A percentile compares a stretch with the other conserved stretches of the same genome.
These are phyloP conservation scores for Pestalotiopsis fici DNA, from an alignment of 2,329 filamentous ascomycete genomes.

Conservation along the genomic window DNA sequence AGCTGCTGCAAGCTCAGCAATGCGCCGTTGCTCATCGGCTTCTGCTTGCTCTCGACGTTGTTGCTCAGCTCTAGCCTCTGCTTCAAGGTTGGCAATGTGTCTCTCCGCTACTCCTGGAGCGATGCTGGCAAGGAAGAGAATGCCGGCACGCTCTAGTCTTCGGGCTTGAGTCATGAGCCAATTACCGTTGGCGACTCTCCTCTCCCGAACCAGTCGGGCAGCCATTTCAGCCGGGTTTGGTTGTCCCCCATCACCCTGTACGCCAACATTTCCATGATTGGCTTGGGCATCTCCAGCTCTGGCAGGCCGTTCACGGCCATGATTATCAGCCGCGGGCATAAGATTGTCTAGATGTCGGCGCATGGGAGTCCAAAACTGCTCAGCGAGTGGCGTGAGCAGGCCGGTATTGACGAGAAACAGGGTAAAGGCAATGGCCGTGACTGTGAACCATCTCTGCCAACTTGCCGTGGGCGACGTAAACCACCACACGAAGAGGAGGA, in stretches of 20 bases:
- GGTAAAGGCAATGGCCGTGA: slow-evolving; percentile 53
- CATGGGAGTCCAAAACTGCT: slow-evolving; percentile 57
- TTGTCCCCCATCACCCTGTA: slow-evolving; percentile 24
- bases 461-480: slow-evolving; percentile 60
- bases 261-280: slow-evolving; percentile 22
- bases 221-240: slow-evolving; percentile 51
- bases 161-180: slow-evolving; percentile 53
- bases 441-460: slow-evolving; percentile 60
- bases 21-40: background rate
- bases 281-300: slow-evolving; percentile 29
- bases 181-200: slow-evolving; percentile 43
- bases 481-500: slow-evolving; percentile 64
- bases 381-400: slow-evolving; percentile 54
- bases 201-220: slow-evolving; percentile 52
- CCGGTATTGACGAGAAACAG: slow-evolving; percentile 64
- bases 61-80: slow-evolving; percentile 33
- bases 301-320: slow-evolving; percentile 26
- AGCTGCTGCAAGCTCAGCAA: background rate
- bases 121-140: slow-evolving; percentile 67
- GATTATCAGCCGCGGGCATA: slow-evolving; percentile 51
- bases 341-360: slow-evolving; percentile 61
- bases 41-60: slow-evolving; percentile 5
- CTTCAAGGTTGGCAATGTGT: slow-evolving; percentile 61
- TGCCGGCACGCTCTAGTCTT: slow-evolving; percentile 58
- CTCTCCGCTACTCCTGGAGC: slow-evolving; percentile 66